Base-by-base conservation (phyloP, 164 flowering plant genomes). In the Liquidambar formosana region DNA sequence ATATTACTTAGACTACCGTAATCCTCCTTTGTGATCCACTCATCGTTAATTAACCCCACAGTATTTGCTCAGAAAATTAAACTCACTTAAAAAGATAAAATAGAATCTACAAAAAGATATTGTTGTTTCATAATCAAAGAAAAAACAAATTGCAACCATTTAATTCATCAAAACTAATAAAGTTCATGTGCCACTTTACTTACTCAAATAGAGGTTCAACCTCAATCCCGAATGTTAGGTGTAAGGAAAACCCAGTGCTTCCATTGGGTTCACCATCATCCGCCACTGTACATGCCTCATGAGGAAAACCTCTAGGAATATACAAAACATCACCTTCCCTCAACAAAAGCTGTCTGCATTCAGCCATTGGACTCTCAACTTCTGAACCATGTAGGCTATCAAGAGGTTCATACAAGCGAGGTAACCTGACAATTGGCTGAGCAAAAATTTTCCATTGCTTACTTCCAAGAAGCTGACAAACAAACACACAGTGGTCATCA, bases 401-500 rank as follows among this genome's bases (percentile, higher is more conserved):
- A 73, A 56, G 72, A 69, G 79, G 76, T 47, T 88, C 90, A 80
- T 90, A 90, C 38, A 90, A 74, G 47, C 90, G 91, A 76, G 97
- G 97, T 73, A 91, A 74, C 66, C 64, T 72, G 41, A 73, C 63
- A 73, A 70, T 65, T 19, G 73, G 61, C 48, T 44, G 77, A 54
- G 84, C 68, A 64, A 47, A 82, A 49, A 86, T 60, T 16, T 53
- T 81, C 97, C 94, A 91, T 46, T 70, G 71, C 70, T 91, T 91
- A 13, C 58, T 63, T 60, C 97, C 97, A 74, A 75, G 27, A 68
- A 89, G 81, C 64, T 91, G 97, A 73, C 84, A 91, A 10, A 91
- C 85, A 82, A 91, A 85, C 14, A 91, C 93, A 73, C 97, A 91
- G 65, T 89, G 97, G 47, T 91, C 97, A 80, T 91, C 97, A 74